Evolutionary conservation across 140 eudicot species (phyloP), one percentile per base, ranked within the genome.

Genomic region (Erigeron philadelphicus): DNA sequence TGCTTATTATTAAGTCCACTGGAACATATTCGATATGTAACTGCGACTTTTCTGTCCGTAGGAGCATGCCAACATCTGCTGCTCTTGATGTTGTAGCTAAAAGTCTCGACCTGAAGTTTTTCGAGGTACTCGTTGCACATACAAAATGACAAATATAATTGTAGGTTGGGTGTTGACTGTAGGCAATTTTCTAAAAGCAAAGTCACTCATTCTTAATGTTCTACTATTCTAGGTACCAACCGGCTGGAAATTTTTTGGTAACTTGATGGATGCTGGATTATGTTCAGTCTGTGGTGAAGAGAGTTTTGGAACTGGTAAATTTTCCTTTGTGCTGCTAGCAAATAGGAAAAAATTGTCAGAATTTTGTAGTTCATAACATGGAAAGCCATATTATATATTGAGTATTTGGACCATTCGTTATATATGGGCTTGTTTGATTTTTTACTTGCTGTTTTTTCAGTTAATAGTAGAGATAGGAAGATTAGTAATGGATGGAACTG

Each of bases 61-160:
- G 95, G 97, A 87, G 97, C 78, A 91, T 88, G 96, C 96, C 90
- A 50, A 85, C 97, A 54, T 88, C 96, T 70, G 96, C 96, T 72
- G 96, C 96, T 45, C 97, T 88, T 61, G 96, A 88, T 84, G 90
- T 87, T 40, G 97, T 91, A n/a, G 97, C 96, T 63, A 82, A 84
- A 75, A 66, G 81, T 72, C 80, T 90, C 9, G 82, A 85, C 72
- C 66, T 91, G 78, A 84, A 88, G 61, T 82, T 91, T 50, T 91
- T 88, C 70, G 97, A 91, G 96, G 97, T 86, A 81, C 11, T 60
- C 11, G 1, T 31, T 60, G 25, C 66, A 25, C 16, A 60, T 13
- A 60, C 21, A 21, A 21, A 21, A 21, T 21, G 25, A 21, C 25
- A 60, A 5, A 31, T 18, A 40, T 40, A 41, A 7, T 11, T 61